Evolutionary conservation across 495 filamentous ascomycete species (phyloP), one percentile per base, ranked within the genome.

Genomic region (Daldinia vernicosa): DNA sequence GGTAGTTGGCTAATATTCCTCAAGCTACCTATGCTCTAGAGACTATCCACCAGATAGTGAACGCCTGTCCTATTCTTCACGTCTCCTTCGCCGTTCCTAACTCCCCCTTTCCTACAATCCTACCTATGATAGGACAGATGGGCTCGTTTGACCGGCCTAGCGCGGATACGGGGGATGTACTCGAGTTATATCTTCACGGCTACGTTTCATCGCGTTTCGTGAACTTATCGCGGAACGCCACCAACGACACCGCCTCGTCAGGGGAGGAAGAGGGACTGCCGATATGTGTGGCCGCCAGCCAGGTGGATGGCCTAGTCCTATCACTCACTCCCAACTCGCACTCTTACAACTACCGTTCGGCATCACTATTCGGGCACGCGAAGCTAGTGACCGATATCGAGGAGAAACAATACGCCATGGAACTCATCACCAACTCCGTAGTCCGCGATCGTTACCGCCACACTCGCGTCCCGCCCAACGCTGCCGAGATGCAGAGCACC

Each of bases 91-190:
- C 85, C 22, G 81, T 82, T 6, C 82, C 85, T 0, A 78, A 84
- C 47, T 88, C 90, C 63, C 89, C 90, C 12, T 93, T 94, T 70
- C 93, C 93, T 4, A 64, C 63, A 8, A 68, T 76, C 51, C 83
- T 98, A 0, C 94, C 94, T 39, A 95, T 97, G 93, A 92, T 97
- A 67, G 94, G 93, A 47, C 87, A 88, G 69, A 93, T 95, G 89
- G 91, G 85, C 19, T 90, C 87, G 51, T 95, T 89, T 72, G 82
- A 80, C 9, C 83, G 85, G 66, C 89, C 90, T 22, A 89, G 88
- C 61, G 85, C 87, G 8, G 85, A 82, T 66, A 80, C 89, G 14
- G 86, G 88, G 15, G 89, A 92, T 65, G 84, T 88, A 0, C 80
- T 92, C 12, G 91, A 96, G 67, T 86, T 92, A 61, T 97, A 98